phyloP scores from a whole-genome alignment of 2,329 filamentous ascomycete species.

The Trematosphaeria pertusa region DNA sequence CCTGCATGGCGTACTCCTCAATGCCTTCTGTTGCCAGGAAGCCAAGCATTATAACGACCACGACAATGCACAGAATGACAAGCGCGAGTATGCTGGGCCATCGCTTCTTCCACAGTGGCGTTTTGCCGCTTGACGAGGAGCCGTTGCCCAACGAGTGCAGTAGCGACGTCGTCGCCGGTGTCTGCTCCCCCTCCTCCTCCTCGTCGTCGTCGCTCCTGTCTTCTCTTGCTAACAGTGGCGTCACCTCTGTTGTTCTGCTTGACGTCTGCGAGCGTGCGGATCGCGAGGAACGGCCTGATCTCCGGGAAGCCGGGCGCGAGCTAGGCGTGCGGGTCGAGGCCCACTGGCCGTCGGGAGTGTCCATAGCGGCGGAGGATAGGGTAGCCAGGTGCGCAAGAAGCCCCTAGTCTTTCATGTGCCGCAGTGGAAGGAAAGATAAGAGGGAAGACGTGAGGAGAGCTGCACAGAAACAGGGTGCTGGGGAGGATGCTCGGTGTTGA shows the following conservation, averaged over 20 bases:
- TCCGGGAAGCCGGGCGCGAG: slow-evolving; percentile 47
- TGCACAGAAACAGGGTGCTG: not conserved
- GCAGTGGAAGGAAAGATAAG: slow-evolving; percentile 1
- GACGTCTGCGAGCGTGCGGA: slow-evolving; percentile 41
- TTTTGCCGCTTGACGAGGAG: slow-evolving; percentile 31
- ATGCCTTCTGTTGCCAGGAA: slow-evolving; percentile 83
- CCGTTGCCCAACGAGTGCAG: slow-evolving; percentile 40
- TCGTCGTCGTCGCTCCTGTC: slow-evolving; percentile 31
- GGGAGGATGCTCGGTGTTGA: not conserved
- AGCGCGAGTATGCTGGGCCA: slow-evolving; percentile 85
- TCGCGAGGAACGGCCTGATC: slow-evolving; percentile 42
- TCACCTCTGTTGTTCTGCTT: slow-evolving; percentile 46
- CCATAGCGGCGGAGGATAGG: slow-evolving; percentile 31
- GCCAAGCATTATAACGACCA: slow-evolving; percentile 77
- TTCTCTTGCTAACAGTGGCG: slow-evolving; percentile 47
- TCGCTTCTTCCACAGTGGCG: slow-evolving; percentile 54
- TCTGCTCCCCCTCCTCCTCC: slow-evolving; percentile 31
- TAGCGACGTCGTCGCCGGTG: slow-evolving; percentile 46
- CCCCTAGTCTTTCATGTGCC: slow-evolving; percentile 18
- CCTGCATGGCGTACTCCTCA: slow-evolving; percentile 85
- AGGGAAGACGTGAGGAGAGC: not conserved
- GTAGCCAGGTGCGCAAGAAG: slow-evolving; percentile 3
- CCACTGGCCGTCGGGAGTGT: slow-evolving; percentile 44
- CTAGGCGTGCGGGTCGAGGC: slow-evolving; percentile 45
- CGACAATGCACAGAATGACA: slow-evolving; percentile 65